Evolutionary conservation across 257 asterid genomes (phyloP).

Genomic region (Solanum chilense): DNA sequence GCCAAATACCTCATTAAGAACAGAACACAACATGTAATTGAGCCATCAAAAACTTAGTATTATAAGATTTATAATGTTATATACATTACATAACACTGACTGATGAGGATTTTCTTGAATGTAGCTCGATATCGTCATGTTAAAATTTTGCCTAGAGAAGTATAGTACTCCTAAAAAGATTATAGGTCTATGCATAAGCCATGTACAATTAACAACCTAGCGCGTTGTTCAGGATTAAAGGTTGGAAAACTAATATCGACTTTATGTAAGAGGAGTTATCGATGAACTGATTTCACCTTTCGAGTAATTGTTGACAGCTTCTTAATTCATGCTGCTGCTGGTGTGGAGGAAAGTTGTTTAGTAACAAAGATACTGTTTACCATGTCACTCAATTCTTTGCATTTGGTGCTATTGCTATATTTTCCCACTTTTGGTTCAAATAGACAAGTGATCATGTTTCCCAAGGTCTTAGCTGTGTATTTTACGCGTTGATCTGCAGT

Average conservation of each 20-base stretch:
- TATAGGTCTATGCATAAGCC: not conserved
- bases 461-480: slow-evolving; percentile 35
- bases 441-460: slow-evolving; percentile 32
- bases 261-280: not conserved
- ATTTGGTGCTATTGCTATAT: slow-evolving; percentile 23
- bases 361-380: slow-evolving; percentile 16
- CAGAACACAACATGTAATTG: not conserved
- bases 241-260: not conserved
- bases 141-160: not conserved
- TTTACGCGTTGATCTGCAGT: slow-evolving; percentile 7
- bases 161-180: not conserved
- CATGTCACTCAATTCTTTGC: slow-evolving; percentile 32
- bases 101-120: not conserved
- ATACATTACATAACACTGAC: not conserved
- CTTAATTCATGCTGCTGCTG: slow-evolving; percentile 48
- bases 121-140: not conserved
- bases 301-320: not conserved
- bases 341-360: slow-evolving; percentile 33
- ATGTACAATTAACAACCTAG: not conserved
- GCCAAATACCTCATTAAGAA: not conserved
- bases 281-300: not conserved
- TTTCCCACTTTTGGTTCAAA: slow-evolving; percentile 43
- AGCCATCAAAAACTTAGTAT: not conserved
- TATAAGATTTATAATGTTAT: not conserved
- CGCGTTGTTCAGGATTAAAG: not conserved